Evolutionary conservation across 2,329 filamentous ascomycete genomes (phyloP).

Genomic region (Trichoderma breve): DNA sequence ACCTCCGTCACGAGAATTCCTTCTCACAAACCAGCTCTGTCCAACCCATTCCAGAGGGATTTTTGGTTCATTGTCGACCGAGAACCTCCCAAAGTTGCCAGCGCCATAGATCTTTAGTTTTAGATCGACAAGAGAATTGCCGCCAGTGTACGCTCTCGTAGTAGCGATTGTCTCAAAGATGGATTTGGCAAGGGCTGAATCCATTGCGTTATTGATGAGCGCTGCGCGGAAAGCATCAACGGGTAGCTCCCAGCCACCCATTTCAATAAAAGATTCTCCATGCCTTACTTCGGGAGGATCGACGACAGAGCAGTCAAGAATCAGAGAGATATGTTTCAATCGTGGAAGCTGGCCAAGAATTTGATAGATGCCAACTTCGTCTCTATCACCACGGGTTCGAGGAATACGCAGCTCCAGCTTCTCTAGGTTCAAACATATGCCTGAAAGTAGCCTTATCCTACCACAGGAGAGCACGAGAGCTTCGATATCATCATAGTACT

Average conservation of each 20-base stretch:
- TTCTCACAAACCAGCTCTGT: background rate
- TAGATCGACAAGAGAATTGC: background rate
- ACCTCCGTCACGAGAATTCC: background rate
- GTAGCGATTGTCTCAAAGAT: background rate
- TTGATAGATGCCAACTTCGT: background rate
- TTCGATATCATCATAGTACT: background rate
- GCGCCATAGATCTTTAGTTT: background rate
- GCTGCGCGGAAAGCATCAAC: background rate
- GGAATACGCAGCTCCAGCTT: background rate
- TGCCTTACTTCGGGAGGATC: background rate
- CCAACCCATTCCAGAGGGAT: background rate
- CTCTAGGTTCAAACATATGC: background rate
- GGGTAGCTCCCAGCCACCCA: background rate
- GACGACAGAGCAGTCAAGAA: background rate
- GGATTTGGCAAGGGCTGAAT: background rate
- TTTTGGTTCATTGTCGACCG: background rate
- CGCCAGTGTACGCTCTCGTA: background rate
- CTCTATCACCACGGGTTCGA: background rate
- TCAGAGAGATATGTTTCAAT: background rate
- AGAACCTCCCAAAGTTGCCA: background rate
- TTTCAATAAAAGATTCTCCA: background rate
- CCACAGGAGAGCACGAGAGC: background rate
- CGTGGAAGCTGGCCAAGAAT: background rate
- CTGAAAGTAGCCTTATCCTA: background rate
- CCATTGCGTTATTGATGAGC: background rate